phyloP scores from a whole-genome alignment of 805 yeast species.

The Saccharomycodes ludwigii region DNA sequence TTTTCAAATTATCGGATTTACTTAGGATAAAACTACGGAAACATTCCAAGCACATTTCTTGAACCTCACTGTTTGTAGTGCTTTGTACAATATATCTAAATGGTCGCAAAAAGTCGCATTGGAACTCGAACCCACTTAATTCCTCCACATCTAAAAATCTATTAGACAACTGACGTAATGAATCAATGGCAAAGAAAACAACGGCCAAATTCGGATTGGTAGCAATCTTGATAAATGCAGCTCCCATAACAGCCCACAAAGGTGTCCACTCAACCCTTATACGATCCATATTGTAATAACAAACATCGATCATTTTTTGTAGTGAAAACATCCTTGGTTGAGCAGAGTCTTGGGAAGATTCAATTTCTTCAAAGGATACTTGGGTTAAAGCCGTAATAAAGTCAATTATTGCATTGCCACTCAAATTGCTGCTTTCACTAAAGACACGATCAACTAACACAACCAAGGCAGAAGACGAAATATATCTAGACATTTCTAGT shows the following conservation, averaged over 20 bases:
- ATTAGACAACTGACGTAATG: slow-evolving; percentile 83
- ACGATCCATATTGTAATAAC: slow-evolving; percentile 94
- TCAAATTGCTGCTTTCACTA: slow-evolving; percentile 64
- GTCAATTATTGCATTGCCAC: slow-evolving; percentile 74
- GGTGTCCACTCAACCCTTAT: slow-evolving; percentile 95
- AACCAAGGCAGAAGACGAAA: slow-evolving; percentile 56
- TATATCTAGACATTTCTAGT: slow-evolving; percentile 41
- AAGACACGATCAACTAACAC: slow-evolving; percentile 81
- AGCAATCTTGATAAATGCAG: slow-evolving; percentile 74
- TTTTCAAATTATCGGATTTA: slow-evolving; percentile 60
- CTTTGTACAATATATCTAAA: slow-evolving; percentile 60
- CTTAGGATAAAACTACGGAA: slow-evolving; percentile 73
- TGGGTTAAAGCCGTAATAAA: slow-evolving; percentile 80
- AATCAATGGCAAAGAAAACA: slow-evolving; percentile 84
- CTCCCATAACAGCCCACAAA: slow-evolving; percentile 89
- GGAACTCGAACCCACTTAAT: slow-evolving; percentile 89
- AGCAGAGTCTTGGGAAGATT: slow-evolving; percentile 66
- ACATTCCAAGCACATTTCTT: slow-evolving; percentile 84
- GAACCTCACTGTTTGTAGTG: slow-evolving; percentile 56
- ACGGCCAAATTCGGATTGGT: slow-evolving; percentile 66
- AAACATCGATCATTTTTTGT: slow-evolving; percentile 93
- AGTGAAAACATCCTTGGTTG: slow-evolving; percentile 86
- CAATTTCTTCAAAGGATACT: slow-evolving; percentile 84
- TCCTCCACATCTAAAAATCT: slow-evolving; percentile 90
- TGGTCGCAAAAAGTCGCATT: slow-evolving; percentile 84